Percentiles rank a stretch among this genome's conserved stretches.
These are phyloP conservation scores for Rubia yunnanensis DNA, from an alignment of 257 asterid genomes.

Conservation along the genomic window DNA sequence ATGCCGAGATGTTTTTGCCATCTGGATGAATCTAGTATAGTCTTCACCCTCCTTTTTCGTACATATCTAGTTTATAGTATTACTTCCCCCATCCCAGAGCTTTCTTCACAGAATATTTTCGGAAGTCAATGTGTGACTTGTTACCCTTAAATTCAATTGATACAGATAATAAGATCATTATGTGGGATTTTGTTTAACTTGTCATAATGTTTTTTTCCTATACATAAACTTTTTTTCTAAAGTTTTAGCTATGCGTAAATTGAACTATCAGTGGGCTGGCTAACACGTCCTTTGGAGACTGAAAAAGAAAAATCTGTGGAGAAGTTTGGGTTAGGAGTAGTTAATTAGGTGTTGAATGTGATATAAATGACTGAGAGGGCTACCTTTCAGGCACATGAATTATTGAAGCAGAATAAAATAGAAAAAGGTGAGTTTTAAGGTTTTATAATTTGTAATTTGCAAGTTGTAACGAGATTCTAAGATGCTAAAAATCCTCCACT, in stretches of 20 bases:
- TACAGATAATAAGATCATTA: not conserved
- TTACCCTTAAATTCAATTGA: not conserved
- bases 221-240: not conserved
- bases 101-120: not conserved
- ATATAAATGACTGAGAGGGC: slow-evolving; percentile 10
- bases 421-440: slow-evolving; percentile 45
- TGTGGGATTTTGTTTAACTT: not conserved
- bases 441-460: not conserved
- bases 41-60: slow-evolving; percentile 15
- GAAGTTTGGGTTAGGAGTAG: not conserved
- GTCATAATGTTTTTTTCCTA: too few relatives aligned
- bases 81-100: not conserved
- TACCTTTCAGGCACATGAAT: slow-evolving; percentile 72
- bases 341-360: slow-evolving; percentile 12
- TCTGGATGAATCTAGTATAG: slow-evolving; percentile 70
- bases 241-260: not conserved
- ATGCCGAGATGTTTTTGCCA: slow-evolving; percentile 72
- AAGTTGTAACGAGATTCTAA: not conserved
- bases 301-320: not conserved
- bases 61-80: not conserved
- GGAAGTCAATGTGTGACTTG: not conserved
- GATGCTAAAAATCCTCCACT: not conserved
- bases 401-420: slow-evolving; percentile 68
- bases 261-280: not conserved
- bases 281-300: too few relatives aligned